Percentiles rank a stretch among this genome's conserved stretches.
Conservation (phyloP, 345 rosid species). For the Moricandia moricandioides region DNA sequence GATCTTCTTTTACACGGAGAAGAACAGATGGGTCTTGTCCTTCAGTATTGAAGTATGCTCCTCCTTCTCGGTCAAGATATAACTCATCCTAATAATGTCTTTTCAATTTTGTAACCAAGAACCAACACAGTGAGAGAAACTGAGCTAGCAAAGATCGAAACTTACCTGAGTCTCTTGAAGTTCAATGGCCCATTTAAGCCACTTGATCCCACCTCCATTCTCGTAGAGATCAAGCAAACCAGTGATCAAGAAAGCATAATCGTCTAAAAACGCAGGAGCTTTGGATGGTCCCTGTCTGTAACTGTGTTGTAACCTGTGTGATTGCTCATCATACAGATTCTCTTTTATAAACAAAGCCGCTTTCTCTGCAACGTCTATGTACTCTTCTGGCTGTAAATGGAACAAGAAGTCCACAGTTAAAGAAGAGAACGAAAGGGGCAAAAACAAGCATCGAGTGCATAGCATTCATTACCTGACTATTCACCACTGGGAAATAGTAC, state of each 20-base stretch:
- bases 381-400: conserved; percentile 64
- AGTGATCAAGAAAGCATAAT: conserved; percentile 85
- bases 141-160: background rate
- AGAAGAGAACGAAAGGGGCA: background rate
- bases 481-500: conserved; percentile 66
- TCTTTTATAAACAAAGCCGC: conserved; percentile 70
- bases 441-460: background rate
- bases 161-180: conserved; percentile 84
- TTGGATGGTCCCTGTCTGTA: conserved; percentile 84
- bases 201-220: conserved; percentile 56
- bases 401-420: background rate
- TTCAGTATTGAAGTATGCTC: conserved; percentile 81
- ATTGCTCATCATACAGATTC: conserved; percentile 61
- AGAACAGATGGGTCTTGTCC: conserved; percentile 93
- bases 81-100: conserved; percentile 63
- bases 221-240: conserved; percentile 85
- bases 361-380: conserved; percentile 76
- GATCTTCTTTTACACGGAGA: conserved; percentile 92
- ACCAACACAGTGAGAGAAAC: background rate
- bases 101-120: background rate
- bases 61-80: conserved; percentile 88
- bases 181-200: conserved; percentile 79
- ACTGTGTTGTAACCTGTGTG: conserved; percentile 68
- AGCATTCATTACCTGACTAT: conserved; percentile 57
- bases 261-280: conserved; percentile 95